These are phyloP conservation scores for Ceratobasidium theobromae DNA, from an alignment of 1,284 basidiomycete genomes.

Conservation along the genomic window DNA sequence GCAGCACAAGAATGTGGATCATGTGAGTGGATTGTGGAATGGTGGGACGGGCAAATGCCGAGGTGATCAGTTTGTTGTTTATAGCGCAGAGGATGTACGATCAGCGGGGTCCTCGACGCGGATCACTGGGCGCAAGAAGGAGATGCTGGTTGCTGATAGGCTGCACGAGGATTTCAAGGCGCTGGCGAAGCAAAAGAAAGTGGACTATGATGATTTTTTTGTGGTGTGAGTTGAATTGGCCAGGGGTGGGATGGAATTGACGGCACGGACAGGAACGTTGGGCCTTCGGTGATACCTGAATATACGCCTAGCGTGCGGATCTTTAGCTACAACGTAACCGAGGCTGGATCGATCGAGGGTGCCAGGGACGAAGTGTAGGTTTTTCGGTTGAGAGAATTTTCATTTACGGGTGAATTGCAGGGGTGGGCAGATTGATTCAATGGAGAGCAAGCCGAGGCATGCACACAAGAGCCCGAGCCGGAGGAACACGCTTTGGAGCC, in stretches of 20 bases:
- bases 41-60: background rate
- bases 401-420: no score
- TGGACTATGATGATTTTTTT: conserved; percentile 66
- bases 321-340: conserved; percentile 76
- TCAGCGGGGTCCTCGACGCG: background rate
- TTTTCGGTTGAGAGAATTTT: no score
- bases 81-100: conserved; percentile 6
- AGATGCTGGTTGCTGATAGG: conserved; percentile 20
- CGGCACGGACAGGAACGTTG: conserved; percentile 55
- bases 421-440: conserved; percentile 63
- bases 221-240: conserved; percentile 49
- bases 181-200: conserved; percentile 47
- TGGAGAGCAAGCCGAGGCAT: conserved; percentile 57
- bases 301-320: conserved; percentile 82
- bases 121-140: conserved; percentile 31
- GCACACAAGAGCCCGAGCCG: conserved; percentile 71
- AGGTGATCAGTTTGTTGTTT: conserved; percentile 2
- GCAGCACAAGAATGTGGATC: conserved; percentile 77
- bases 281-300: conserved; percentile 84
- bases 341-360: conserved; percentile 37
- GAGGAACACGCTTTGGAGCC: conserved; percentile 66
- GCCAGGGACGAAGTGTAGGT: background rate
- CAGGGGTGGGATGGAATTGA: background rate
- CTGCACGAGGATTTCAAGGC: conserved; percentile 31
- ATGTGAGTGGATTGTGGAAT: conserved; percentile 50